Conservation (phyloP, 164 flowering plant genomes). For the Cinnamomum micranthum region DNA sequence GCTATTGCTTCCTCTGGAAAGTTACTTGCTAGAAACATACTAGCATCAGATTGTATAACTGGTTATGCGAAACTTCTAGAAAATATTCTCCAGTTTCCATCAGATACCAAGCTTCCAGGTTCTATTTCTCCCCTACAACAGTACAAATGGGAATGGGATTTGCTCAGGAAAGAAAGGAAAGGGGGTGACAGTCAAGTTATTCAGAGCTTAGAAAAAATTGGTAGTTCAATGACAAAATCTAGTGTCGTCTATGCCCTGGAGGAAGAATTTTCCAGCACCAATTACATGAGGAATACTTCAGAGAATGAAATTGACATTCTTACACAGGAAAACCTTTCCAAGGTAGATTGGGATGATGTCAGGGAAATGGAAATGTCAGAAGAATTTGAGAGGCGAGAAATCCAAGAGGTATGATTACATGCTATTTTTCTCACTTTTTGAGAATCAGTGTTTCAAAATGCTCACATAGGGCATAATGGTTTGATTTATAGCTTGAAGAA, state of each 20-base stretch:
- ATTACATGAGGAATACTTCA: slow-evolving; percentile 24
- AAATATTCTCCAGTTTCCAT: slow-evolving; percentile 67
- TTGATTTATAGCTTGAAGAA: slow-evolving; percentile 60
- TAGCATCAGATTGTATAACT: slow-evolving; percentile 71
- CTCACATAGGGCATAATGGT: slow-evolving; percentile 17
- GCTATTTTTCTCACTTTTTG: not conserved
- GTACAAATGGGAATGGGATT: slow-evolving; percentile 73
- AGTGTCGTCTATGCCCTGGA: slow-evolving; percentile 61
- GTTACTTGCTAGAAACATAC: slow-evolving; percentile 67
- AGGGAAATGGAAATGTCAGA: slow-evolving; percentile 57
- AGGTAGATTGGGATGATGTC: slow-evolving; percentile 62
- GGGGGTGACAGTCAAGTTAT: slow-evolving; percentile 10
- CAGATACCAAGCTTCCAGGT: slow-evolving; percentile 66
- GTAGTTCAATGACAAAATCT: slow-evolving; percentile 20
- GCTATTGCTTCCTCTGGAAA: slow-evolving; percentile 69
- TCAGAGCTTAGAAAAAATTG: slow-evolving; percentile 10
- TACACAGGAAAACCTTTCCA: slow-evolving; percentile 40
- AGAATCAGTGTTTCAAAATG: not conserved
- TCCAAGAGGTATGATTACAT: slow-evolving; percentile 56
- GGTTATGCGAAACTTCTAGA: slow-evolving; percentile 77
- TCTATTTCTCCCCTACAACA: slow-evolving; percentile 46
- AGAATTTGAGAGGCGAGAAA: slow-evolving; percentile 72
- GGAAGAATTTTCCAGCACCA: slow-evolving; percentile 30
- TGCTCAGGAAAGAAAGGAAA: slow-evolving; percentile 44
- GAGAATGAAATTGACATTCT: slow-evolving; percentile 28